These are phyloP conservation scores for Gentiana macrophylla DNA, from an alignment of 257 asterid species.

Conservation along the genomic window DNA sequence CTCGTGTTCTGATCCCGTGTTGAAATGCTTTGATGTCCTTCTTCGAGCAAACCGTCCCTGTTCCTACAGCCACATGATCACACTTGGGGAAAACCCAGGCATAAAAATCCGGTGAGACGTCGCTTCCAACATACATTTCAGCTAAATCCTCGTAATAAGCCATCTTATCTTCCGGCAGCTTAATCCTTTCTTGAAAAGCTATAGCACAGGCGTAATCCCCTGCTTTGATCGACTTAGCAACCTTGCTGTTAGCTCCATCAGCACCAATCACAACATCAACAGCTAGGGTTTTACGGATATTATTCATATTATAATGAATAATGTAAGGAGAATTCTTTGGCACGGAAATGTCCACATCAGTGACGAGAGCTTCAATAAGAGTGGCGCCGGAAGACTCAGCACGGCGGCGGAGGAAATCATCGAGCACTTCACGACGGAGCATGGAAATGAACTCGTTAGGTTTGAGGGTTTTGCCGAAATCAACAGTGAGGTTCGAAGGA, in stretches of 20 bases:
- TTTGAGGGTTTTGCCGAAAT: slow-evolving; percentile 59
- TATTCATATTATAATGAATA: slow-evolving; percentile 40
- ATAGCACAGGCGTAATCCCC: slow-evolving; percentile 65
- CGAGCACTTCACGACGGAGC: slow-evolving; percentile 87
- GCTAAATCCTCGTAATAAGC: slow-evolving; percentile 62
- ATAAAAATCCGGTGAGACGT: slow-evolving; percentile 82
- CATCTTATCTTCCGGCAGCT: slow-evolving; percentile 60
- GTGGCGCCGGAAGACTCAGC: slow-evolving; percentile 55
- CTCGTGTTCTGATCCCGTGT: slow-evolving; percentile 35
- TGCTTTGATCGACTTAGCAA: slow-evolving; percentile 66
- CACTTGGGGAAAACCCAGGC: slow-evolving; percentile 90
- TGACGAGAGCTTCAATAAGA: slow-evolving; percentile 52
- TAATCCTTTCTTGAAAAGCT: slow-evolving; percentile 68
- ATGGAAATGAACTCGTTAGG: slow-evolving; percentile 68
- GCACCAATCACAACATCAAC: slow-evolving; percentile 75
- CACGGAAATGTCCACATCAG: slow-evolving; percentile 35
- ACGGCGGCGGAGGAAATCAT: slow-evolving; percentile 58
- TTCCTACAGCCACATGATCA: slow-evolving; percentile 86
- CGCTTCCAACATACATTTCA: slow-evolving; percentile 69
- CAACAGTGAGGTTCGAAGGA: slow-evolving; percentile 69
- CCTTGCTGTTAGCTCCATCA: slow-evolving; percentile 83
- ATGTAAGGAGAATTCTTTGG: slow-evolving; percentile 36
- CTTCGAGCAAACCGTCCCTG: slow-evolving; percentile 49
- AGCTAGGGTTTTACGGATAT: slow-evolving; percentile 24
- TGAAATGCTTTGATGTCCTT: slow-evolving; percentile 44